Base-by-base conservation (phyloP, 2,329 filamentous ascomycete species). In the Hymenoscyphus infarciens region DNA sequence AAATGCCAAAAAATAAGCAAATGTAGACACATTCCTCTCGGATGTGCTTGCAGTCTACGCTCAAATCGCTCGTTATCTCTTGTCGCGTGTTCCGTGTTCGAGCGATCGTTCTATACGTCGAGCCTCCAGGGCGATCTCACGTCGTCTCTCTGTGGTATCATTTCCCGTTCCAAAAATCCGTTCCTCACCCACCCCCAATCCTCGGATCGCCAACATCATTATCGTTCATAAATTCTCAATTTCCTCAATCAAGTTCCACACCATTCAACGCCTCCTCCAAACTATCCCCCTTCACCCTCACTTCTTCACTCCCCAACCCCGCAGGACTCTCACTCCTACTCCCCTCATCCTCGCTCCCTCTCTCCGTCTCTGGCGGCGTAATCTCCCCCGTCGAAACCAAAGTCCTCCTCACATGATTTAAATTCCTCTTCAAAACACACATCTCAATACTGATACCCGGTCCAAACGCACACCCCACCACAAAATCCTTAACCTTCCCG, bases 361-460 rank as follows among this genome's bases (percentile, higher is more conserved):
- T 56, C 56, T 73, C 72, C 0, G 71, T 73, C 63, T 71, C 67
- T 2, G 73, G 72, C 3, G 73, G 73, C 10, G 73, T 74, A 7
- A 67, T 60, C 45, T 70, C 68, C 3, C 73, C 72, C n/a, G 54
- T 61, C 10, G 39, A 59, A 6, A 68, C 63, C 19, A 69, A 55
- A 10, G 62, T 64, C 52, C 69, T 56, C 57, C 61, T 66, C 6
- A 70, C 70, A 63, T 72, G 71, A 2, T 57, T 63, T 38, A 75
- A 16, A 65, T 75, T 75, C 42, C 73, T 62, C 66, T 81, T 86
- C 69, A 90, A 73, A 75, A 89, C 79, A 71, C 84, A 87, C 82
- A 87, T 87, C 76, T 90, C 87, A 33, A 90, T 81, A 5, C 83
- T 74, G 66, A 91, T 85, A 0, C 88, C 88, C 0, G 88, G 88